Conservation (phyloP, 257 asterid species). For the Scutellaria barbata region DNA sequence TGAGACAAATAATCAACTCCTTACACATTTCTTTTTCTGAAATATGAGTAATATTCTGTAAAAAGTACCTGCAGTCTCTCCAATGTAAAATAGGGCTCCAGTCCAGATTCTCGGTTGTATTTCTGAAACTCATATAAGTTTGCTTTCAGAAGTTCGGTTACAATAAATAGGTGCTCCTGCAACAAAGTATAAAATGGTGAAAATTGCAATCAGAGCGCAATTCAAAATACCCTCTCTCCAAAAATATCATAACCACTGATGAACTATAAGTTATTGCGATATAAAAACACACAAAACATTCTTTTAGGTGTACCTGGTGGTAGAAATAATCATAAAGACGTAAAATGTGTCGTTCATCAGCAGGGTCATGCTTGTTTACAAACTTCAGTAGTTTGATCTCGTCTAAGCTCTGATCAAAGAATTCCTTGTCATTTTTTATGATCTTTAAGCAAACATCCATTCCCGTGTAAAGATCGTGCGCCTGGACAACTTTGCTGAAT, state of each 20-base stretch:
- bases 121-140: slow-evolving; percentile 92
- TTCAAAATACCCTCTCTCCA: not conserved
- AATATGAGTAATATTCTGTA: not conserved
- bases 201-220: slow-evolving; percentile 3
- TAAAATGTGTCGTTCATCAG: slow-evolving; percentile 74
- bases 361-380: slow-evolving; percentile 92
- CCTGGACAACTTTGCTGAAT: slow-evolving; percentile 94
- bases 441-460: slow-evolving; percentile 93
- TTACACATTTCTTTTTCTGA: not conserved
- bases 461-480: slow-evolving; percentile 78
- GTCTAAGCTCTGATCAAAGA: slow-evolving; percentile 94
- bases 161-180: slow-evolving; percentile 96
- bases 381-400: slow-evolving; percentile 93
- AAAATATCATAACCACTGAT: too few species aligned
- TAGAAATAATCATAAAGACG: slow-evolving; percentile 96
- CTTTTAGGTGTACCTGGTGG: slow-evolving; percentile 65
- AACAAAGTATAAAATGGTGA: slow-evolving; percentile 17
- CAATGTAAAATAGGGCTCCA: slow-evolving; percentile 84
- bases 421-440: slow-evolving; percentile 94
- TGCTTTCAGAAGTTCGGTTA: slow-evolving; percentile 93
- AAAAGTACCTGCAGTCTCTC: slow-evolving; percentile 74
- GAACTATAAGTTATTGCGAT: not conserved
- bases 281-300: not conserved
- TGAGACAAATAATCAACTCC: not conserved
- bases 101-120: slow-evolving; percentile 76